Evolutionary conservation across 2,329 filamentous ascomycete genomes (phyloP).

Genomic region (Alternaria triticimaculans): DNA sequence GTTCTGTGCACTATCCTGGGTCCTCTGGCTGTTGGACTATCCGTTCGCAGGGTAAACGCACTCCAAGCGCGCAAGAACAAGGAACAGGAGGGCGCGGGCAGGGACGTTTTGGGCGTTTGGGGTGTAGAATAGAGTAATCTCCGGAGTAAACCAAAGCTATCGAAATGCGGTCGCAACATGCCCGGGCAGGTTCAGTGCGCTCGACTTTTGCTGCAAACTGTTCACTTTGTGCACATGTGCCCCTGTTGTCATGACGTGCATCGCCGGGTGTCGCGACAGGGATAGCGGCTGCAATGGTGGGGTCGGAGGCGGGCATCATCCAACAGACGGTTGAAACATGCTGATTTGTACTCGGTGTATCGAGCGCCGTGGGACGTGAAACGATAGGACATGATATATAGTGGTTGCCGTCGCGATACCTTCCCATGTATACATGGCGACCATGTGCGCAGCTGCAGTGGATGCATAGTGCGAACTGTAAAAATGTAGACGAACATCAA

Average conservation of each 20-base stretch:
- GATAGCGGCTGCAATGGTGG: not conserved
- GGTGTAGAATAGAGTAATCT: conserved; percentile 42
- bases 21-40: conserved; percentile 58
- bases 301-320: not conserved
- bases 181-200: not conserved
- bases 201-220: not conserved
- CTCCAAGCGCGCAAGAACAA: conserved; percentile 47
- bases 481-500: not conserved
- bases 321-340: conserved; percentile 12
- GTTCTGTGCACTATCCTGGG: conserved; percentile 64
- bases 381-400: not conserved
- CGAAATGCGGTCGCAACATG: not conserved
- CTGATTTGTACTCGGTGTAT: not conserved
- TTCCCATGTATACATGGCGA: not conserved
- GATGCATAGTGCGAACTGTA: not conserved
- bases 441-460: not conserved
- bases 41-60: conserved; percentile 56
- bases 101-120: conserved; percentile 55
- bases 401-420: not conserved
- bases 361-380: conserved; percentile 2
- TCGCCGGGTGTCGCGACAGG: conserved; percentile 1
- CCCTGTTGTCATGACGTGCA: conserved; percentile 4
- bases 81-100: conserved; percentile 38
- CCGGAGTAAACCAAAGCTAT: not conserved
- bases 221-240: not conserved